Evolutionary conservation across 768 basidiomycete species (phyloP), one percentile per base, ranked within the genome.

Genomic region (Tricholoma saponaceum): DNA sequence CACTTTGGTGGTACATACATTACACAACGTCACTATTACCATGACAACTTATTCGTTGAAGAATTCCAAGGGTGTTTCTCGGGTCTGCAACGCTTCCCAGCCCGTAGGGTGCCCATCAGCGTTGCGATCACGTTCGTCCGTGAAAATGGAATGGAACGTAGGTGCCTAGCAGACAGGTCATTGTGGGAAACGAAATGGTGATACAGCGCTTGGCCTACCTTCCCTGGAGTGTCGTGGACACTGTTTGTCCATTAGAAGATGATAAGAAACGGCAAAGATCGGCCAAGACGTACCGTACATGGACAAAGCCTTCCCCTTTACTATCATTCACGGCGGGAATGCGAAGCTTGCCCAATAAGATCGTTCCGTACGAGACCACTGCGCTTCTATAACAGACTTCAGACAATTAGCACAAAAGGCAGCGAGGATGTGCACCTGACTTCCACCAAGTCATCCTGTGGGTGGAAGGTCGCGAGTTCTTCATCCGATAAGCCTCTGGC

Each of bases 291-390:
- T 62, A 89, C 88, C 87, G 81, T 66, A 90, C 81, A 61, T 91
- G 88, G 54, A 90, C 63, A 64, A 79, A 89, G 10, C 89, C 89
- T 62, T 77, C 76, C 26, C 89, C 87, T 64, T 82, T 73, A 28
- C 68, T 74, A 64, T 89, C 88, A 6, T 81, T 74, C 54, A 90
- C 73, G 20, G 81, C 86, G 7, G 87, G 86, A 46, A 91, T 77
- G 63, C 80, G 81, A 68, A 91, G 81, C 77, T 92, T 90, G 25
- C 90, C 89, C 10, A 92, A 68, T 58, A 92, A 81, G 56, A 91
- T 82, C 9, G 79, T 82, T 14, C 90, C 90, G 67, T 91, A 79
- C 13, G 84, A 78, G 32, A 84, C 85, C 35, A 70, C 59, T 4
- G 79, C 87, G 64, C 81, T 85, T 67, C 76, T 77, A 46, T 13